These are phyloP conservation scores for Cardamine resedifolia DNA, from an alignment of 345 rosid genomes.

Conservation along the genomic window DNA sequence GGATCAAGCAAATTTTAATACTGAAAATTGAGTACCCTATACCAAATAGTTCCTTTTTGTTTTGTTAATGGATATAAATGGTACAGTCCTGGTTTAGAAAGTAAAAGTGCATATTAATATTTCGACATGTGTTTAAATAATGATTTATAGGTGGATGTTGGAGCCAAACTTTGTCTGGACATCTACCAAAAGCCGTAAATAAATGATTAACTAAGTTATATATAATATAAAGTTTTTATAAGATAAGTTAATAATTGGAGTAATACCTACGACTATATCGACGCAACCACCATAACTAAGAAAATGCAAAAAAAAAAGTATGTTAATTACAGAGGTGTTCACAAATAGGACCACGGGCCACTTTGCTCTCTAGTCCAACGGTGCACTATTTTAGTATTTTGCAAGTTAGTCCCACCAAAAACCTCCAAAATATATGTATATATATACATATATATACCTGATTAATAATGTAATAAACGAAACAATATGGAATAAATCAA, in stretches of 20 bases:
- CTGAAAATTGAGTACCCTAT: slow-evolving; percentile 5
- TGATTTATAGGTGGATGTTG: slow-evolving; percentile 14
- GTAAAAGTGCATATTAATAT: not conserved
- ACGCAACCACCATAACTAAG: slow-evolving; percentile 32
- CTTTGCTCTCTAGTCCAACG: not conserved
- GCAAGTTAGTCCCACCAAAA: slow-evolving; percentile 18
- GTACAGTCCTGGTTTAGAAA: not conserved
- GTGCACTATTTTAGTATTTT: slow-evolving; percentile 3
- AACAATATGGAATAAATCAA: not conserved
- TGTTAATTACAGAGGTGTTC: slow-evolving; percentile 25
- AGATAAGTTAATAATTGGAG: slow-evolving; percentile 23
- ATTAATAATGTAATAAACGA: not conserved
- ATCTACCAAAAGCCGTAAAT: slow-evolving; percentile 24
- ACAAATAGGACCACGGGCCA: slow-evolving; percentile 23
- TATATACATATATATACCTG: not conserved
- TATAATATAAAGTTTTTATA: not conserved
- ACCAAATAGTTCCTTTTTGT: slow-evolving; percentile 28
- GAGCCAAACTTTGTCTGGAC: slow-evolving; percentile 21
- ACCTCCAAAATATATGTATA: not conserved
- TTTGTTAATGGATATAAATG: slow-evolving; percentile 6
- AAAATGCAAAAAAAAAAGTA: slow-evolving; percentile 13
- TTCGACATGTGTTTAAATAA: slow-evolving; percentile 24
- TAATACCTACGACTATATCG: slow-evolving; percentile 28
- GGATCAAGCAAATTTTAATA: slow-evolving; percentile 18
- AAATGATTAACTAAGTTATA: not conserved